Evolutionary conservation across 176 grass and related monocot species (phyloP), one percentile per base, ranked within the genome.

Genomic region (sorghum (Sorghum bicolor)): DNA sequence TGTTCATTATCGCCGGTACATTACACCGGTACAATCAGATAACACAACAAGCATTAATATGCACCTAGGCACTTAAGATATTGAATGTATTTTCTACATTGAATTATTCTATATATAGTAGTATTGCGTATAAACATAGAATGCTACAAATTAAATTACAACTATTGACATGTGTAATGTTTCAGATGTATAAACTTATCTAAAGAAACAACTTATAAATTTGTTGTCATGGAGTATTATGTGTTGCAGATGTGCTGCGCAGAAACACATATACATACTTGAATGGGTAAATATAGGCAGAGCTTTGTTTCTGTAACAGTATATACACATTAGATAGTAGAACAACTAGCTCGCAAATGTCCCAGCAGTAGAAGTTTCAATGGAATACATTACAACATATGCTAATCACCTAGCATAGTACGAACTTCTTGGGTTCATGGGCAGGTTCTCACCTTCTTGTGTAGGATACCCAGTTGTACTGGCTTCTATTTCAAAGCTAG

Each of bases 371-470:
- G 8, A 22, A 12, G 3, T n/a, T 70, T 57, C 16, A 44, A 12
- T 0, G 4, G 4, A 52, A 1, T 19, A 37, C 15, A 68, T 2
- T 8, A 48, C 11, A 55, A 1, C 10, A 32, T 9, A 1, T 45
- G 3, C 11, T 13, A 28, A 1, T 87, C 71, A 87, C 50, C 78
- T 76, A 0, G 79, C 78, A 45, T 82, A 82, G 36, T 82, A 87
- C 1, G 63, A 70, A 36, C 72, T 87, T 48, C 22, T 22, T 76
- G 79, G 78, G 52, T 87, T 87, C 65, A 87, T 87, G 15, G 85
- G 72, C 4, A 76, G 20, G 64, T 45, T 47, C 28, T 82, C 72
- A 38, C 71, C 53, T 37, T 82, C 29, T 2, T 34, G 29, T 3
- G 24, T 15, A 61, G 62, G 78, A 48, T 76, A 39, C 6, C 29